Percentiles rank a stretch among this genome's conserved stretches.
Conservation (phyloP, 2,329 filamentous ascomycete species). For the Stromatinia cepivora region DNA sequence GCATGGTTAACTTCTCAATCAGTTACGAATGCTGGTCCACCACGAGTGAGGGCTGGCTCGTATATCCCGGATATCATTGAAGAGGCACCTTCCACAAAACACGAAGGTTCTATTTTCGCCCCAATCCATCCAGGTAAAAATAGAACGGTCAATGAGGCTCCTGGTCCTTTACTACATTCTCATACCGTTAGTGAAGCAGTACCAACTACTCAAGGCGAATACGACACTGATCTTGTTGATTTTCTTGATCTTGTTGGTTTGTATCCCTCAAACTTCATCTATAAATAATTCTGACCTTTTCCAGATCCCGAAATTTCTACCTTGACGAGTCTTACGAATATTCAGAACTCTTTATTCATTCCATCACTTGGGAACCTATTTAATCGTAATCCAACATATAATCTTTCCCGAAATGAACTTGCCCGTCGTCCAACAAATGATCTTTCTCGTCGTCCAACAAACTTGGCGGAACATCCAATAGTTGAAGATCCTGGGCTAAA, state of each 20-base stretch:
- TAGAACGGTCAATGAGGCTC: background rate
- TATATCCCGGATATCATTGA: constrained; percentile 23
- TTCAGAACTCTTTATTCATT: constrained; percentile 86
- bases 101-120: constrained; percentile 8
- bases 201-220: constrained; percentile 43
- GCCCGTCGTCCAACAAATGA: constrained; percentile 44
- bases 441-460: constrained; percentile 14
- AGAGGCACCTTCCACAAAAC: constrained; percentile 9
- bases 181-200: constrained; percentile 3
- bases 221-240: constrained; percentile 64
- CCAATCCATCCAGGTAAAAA: constrained; percentile 2
- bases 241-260: constrained; percentile 66
- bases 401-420: constrained; percentile 50
- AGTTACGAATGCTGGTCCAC: background rate
- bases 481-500: constrained; percentile 24
- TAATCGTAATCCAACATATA: constrained; percentile 78
- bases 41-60: constrained; percentile 14
- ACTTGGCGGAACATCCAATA: constrained; percentile 19
- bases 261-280: constrained; percentile 1
- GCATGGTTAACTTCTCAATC: constrained; percentile 8
- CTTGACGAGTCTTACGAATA: constrained; percentile 80
- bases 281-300: constrained; percentile 21
- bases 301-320: constrained; percentile 60
- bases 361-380: constrained; percentile 75
- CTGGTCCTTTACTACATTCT: background rate